Evolutionary conservation across 2,329 filamentous ascomycete species (phyloP).

Genomic region (Xylariaceae sp.): DNA sequence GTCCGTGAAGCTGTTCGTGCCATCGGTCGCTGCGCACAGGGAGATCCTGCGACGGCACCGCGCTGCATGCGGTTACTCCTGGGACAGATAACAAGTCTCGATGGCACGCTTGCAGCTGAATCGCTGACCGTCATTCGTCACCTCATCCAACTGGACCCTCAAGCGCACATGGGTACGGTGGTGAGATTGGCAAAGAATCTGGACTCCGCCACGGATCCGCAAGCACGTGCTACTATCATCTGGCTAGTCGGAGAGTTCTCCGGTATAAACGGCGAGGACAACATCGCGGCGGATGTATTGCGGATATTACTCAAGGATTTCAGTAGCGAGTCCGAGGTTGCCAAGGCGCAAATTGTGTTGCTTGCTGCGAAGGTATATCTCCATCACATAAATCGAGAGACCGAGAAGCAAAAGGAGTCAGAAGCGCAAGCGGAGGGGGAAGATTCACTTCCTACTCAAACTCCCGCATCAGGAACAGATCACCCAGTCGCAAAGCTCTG

Average conservation of each 20-base stretch:
- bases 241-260: constrained; percentile 97
- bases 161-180: constrained; percentile 76
- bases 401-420: constrained; percentile 34
- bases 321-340: constrained; percentile 72
- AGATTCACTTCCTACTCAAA: constrained; percentile 22
- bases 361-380: constrained; percentile 96
- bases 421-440: constrained; percentile 29
- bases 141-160: constrained; percentile 85
- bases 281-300: constrained; percentile 88
- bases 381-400: constrained; percentile 69
- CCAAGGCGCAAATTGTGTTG: constrained; percentile 86
- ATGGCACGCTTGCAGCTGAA: constrained; percentile 84
- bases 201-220: constrained; percentile 79
- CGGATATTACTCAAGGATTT: constrained; percentile 85
- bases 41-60: constrained; percentile 62
- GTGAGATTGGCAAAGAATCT: constrained; percentile 85
- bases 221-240: constrained; percentile 88
- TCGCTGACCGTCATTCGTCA: constrained; percentile 92
- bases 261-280: constrained; percentile 71
- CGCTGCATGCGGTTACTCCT: constrained; percentile 80
- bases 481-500: constrained; percentile 75
- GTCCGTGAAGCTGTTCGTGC: constrained; percentile 87
- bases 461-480: constrained; percentile 38
- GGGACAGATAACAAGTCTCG: constrained; percentile 79
- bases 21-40: constrained; percentile 88